phyloP scores from a whole-genome alignment of 2,329 filamentous ascomycete species.

The Hyphodiscus sp. region DNA sequence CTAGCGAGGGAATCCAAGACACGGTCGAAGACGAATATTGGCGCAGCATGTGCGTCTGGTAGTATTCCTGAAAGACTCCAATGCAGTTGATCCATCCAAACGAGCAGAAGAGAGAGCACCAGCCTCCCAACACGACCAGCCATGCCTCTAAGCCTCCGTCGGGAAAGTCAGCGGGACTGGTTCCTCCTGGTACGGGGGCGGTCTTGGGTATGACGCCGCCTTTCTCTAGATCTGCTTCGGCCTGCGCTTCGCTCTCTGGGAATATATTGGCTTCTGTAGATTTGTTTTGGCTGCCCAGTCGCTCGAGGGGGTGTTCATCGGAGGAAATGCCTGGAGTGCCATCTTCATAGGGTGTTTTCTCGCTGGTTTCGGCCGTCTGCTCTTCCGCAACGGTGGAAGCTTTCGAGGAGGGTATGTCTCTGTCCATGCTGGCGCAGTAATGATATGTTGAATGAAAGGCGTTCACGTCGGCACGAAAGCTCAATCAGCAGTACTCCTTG shows the following conservation, averaged over 20 bases:
- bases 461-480: too few relatives aligned
- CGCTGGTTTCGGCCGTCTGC: conserved; percentile 3
- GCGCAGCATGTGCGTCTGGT: not conserved
- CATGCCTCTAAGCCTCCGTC: conserved; percentile 52
- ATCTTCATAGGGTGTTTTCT: conserved; percentile 2
- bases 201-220: conserved; percentile 16
- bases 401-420: conserved; percentile 1
- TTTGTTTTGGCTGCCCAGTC: conserved; percentile 26
- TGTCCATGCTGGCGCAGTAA: not conserved
- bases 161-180: conserved; percentile 46
- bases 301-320: conserved; percentile 6
- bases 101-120: conserved; percentile 40
- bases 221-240: conserved; percentile 76
- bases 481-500: not conserved
- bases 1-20: conserved; percentile 5
- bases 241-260: conserved; percentile 87
- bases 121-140: conserved; percentile 46
- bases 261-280: conserved; percentile 47
- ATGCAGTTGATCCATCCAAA: conserved; percentile 41
- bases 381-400: conserved; percentile 2
- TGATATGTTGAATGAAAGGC: not conserved
- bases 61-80: conserved; percentile 8
- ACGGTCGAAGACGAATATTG: conserved; percentile 1
- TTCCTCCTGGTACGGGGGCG: conserved; percentile 14
- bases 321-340: not conserved